phyloP scores from a whole-genome alignment of 768 basidiomycete genomes.

The Collybia nuda region DNA sequence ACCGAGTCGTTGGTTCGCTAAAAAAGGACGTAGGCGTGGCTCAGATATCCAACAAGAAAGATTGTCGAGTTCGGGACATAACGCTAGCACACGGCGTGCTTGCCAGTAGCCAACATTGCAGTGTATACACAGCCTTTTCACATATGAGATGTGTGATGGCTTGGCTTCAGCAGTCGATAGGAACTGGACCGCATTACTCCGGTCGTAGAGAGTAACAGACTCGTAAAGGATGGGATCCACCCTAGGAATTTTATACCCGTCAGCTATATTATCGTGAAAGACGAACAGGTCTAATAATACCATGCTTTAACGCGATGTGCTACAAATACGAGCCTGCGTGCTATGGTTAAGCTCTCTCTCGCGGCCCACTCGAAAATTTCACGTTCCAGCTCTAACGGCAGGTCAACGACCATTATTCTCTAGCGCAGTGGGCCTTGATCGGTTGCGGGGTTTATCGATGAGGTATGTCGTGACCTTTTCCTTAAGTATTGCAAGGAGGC shows the following conservation, averaged over 20 bases:
- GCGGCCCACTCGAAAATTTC: slow-evolving; percentile 4
- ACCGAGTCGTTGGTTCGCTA: not conserved
- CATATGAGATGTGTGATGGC: not conserved
- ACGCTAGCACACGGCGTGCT: not conserved
- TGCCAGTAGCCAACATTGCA: not conserved
- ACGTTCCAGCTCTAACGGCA: slow-evolving; percentile 6
- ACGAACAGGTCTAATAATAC: not conserved
- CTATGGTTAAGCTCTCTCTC: not conserved
- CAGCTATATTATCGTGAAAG: not conserved
- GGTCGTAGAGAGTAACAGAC: not conserved
- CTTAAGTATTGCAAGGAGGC: no score
- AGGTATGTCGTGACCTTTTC: no score
- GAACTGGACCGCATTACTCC: not conserved
- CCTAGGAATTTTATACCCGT: not conserved
- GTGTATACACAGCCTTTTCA: not conserved
- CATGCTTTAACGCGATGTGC: slow-evolving; percentile 2
- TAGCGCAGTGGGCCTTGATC: no score
- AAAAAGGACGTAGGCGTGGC: slow-evolving; percentile 1
- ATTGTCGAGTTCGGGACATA: not conserved
- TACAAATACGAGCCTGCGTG: slow-evolving; percentile 3
- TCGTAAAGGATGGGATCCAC: slow-evolving; percentile 3
- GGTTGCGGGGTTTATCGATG: no score
- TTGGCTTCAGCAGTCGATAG: not conserved
- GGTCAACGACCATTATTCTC: not conserved
- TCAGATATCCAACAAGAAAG: slow-evolving; percentile 1